Percentiles rank a stretch among this genome's conserved stretches.
Evolutionary conservation across 1,284 basidiomycete species (phyloP).

Genomic region (Rhodotorula sp.): DNA sequence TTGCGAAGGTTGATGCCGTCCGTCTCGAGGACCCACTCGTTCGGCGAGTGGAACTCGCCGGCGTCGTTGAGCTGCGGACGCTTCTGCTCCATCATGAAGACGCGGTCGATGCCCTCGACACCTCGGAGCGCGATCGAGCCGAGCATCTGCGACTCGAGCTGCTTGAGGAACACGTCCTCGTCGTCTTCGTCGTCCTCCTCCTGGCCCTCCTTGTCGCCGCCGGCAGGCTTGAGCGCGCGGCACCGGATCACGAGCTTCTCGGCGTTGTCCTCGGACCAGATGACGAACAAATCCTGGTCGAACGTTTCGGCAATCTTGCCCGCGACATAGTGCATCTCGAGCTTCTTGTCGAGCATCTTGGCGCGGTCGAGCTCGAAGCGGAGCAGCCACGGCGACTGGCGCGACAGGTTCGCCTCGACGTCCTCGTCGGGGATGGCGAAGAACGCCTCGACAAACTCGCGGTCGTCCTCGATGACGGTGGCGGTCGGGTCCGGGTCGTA

Average conservation of each 20-base stretch:
- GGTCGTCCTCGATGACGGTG: conserved; percentile 95
- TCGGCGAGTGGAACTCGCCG: conserved; percentile 55
- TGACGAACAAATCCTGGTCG: conserved; percentile 95
- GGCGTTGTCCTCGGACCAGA: conserved; percentile 98
- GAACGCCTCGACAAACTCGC: conserved; percentile 96
- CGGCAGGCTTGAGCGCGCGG: conserved; percentile 64
- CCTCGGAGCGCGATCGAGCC: conserved; percentile 95
- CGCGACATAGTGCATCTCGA: conserved; percentile 94
- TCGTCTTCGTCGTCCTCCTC: conserved; percentile 93
- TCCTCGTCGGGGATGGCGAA: conserved; percentile 99
- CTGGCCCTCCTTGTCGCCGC: conserved; percentile 62
- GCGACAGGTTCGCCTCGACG: conserved; percentile 83
- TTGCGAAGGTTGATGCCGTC: conserved; percentile 93
- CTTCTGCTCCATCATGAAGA: conserved; percentile 91
- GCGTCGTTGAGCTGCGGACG: conserved; percentile 64
- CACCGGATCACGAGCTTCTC: conserved; percentile 97
- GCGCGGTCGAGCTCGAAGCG: conserved; percentile 95
- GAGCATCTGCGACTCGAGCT: conserved; percentile 93
- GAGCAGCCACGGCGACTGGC: conserved; percentile 95
- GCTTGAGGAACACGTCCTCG: conserved; percentile 95
- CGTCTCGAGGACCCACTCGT: conserved; percentile 97
- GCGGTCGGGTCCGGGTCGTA: conserved; percentile 92
- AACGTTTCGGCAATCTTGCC: conserved; percentile 92
- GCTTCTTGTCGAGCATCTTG: conserved; percentile 96
- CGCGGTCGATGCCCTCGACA: conserved; percentile 85